Conservation (phyloP, 2,329 filamentous ascomycete species). For the Gaeumannomyces sp. region DNA sequence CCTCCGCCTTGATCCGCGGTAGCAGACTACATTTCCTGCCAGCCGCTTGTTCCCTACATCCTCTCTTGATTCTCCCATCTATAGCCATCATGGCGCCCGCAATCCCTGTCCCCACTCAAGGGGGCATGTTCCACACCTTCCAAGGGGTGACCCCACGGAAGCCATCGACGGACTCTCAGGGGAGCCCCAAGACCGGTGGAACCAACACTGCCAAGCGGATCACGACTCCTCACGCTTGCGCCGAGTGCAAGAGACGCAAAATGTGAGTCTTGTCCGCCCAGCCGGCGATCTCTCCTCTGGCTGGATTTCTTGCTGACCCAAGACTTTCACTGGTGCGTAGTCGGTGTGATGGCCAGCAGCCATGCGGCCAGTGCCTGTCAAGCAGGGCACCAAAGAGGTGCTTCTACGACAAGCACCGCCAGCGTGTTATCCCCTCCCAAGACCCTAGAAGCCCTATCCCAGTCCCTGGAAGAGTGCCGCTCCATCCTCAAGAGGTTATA, state of each 20-base stretch:
- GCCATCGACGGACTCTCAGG: constrained; percentile 35
- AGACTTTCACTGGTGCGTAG: constrained; percentile 20
- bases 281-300: neutral
- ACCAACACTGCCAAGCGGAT: constrained; percentile 39
- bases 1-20: neutral
- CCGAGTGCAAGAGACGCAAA: constrained; percentile 73
- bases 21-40: neutral
- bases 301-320: neutral
- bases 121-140: constrained; percentile 48
- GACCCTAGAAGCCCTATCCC: constrained; percentile 59
- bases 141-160: constrained; percentile 48
- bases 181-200: constrained; percentile 33
- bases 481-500: constrained; percentile 56
- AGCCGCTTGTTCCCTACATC: neutral
- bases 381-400: constrained; percentile 75
- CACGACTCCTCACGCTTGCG: constrained; percentile 59
- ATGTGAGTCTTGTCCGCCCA: constrained; percentile 40
- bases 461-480: constrained; percentile 60
- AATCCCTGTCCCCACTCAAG: constrained; percentile 40
- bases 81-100: constrained; percentile 33
- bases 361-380: constrained; percentile 76
- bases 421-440: constrained; percentile 72
- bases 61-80: constrained; percentile 4
- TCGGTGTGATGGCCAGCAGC: constrained; percentile 74
- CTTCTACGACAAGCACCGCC: constrained; percentile 74